Base-by-base conservation (phyloP, 139 green algal genomes). In the Chlamydomonas schloesseri region DNA sequence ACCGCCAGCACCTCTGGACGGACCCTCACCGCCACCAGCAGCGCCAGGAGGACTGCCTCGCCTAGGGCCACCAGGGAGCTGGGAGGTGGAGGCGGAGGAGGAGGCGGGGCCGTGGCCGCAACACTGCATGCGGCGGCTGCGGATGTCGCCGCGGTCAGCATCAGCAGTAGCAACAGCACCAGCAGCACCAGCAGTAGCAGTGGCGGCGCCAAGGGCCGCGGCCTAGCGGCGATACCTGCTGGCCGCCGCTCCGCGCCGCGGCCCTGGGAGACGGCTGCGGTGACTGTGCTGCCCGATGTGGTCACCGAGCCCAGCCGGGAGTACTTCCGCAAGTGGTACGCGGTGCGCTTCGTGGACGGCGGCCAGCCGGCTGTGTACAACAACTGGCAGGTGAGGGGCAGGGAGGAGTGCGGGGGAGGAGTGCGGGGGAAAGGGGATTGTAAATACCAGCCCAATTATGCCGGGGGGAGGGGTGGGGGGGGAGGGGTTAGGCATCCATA, bases 281-380 rank as follows among this genome's bases (percentile, higher is more conserved):
- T 70, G 2, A 50, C 42, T 5, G 55, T 72, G 34, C 57, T 72
- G 24, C 34, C 58, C 21, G 55, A 62, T 2, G 34, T 82, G 23
- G 29, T 58, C 9, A 47, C 58, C 10, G 33, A 21, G 37, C 75
- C 75, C 34, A 55, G 33, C 33, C 75, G 58, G 34, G 36, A 71
- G 58, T 82, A 82, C 58, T 82, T 71, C 34, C 34, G 36, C 24
- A 82, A 82, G 57, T 82, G 75, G 75, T 82, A 82, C 58, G 75
- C 75, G 11, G 75, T 82, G 14, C 57, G 75, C 1, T 82, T 82
- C 58, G 58, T 82, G 75, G 75, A 82, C 3, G 75, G 75, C 24
- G 75, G 75, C 23, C 31, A 24, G 5, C 75, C 75, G 1, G 75
- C 53, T 10, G 75, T 82, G 26, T 82, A 82, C 60, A 72, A 58